Conservation (phyloP, 176 grass and related monocot species). For the Avena eriantha region DNA sequence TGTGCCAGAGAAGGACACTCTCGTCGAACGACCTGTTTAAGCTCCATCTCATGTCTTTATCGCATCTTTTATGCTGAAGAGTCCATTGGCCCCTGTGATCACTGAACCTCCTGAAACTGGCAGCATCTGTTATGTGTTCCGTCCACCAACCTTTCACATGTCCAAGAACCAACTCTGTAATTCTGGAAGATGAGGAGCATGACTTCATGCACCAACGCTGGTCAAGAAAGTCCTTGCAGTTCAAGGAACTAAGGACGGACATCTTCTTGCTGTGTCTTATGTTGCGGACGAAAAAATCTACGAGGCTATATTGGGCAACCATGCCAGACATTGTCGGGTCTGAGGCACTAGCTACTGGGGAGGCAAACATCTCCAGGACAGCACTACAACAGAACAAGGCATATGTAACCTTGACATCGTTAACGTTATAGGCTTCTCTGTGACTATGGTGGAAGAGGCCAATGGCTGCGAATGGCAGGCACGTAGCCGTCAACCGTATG, state of each 20-base stretch:
- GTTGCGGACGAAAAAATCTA: background rate
- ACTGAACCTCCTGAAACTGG: background rate
- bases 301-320: background rate
- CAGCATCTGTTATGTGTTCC: background rate
- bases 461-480: background rate
- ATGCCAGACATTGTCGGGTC: no score
- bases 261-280: background rate
- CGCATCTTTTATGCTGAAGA: background rate
- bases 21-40: background rate
- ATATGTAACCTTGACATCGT: conserved; percentile 12
- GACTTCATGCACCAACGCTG: background rate
- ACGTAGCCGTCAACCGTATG: no score
- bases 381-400: background rate
- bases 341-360: no score
- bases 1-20: conserved; percentile 24
- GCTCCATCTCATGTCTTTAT: background rate
- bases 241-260: background rate
- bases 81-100: background rate
- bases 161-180: background rate
- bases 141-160: background rate
- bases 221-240: background rate
- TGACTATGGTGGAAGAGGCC: background rate
- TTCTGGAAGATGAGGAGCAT: background rate
- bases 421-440: background rate
- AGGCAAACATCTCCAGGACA: background rate